phyloP scores from a whole-genome alignment of 148 eudicot genomes.

The Cornus florida region DNA sequence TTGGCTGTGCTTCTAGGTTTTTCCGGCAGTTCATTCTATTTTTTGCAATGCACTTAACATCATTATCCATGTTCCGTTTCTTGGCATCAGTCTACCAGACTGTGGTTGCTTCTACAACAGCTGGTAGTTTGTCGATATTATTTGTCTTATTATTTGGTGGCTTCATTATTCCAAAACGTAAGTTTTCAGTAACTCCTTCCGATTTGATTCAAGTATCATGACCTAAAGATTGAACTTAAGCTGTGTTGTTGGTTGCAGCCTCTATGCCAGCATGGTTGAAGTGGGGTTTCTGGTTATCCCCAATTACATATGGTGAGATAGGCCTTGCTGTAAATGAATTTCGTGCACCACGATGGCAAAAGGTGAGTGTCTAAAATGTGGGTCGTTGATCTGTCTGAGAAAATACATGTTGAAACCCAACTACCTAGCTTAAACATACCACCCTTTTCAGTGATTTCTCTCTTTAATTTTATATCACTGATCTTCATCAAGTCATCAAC shows the following conservation, averaged over 20 bases:
- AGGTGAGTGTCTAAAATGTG: conserved; percentile 29
- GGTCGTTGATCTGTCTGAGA: neutral
- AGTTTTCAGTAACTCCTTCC: conserved; percentile 17
- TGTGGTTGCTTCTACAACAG: conserved; percentile 41
- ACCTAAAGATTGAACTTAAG: neutral
- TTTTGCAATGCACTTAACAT: conserved; percentile 53
- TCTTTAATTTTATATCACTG: too few relatives aligned
- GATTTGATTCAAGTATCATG: neutral
- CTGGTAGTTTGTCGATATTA: conserved; percentile 40
- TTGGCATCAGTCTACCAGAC: conserved; percentile 61
- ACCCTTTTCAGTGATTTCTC: too few relatives aligned
- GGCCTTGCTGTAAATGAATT: conserved; percentile 83
- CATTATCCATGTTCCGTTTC: conserved; percentile 68
- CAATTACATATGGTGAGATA: conserved; percentile 72
- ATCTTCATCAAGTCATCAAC: too few relatives aligned
- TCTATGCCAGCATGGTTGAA: conserved; percentile 80
- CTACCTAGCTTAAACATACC: too few relatives aligned
- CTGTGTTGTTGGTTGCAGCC: conserved; percentile 42
- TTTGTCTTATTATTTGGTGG: conserved; percentile 58
- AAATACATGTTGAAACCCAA: neutral
- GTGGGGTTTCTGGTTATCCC: conserved; percentile 84
- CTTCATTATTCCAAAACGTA: conserved; percentile 69
- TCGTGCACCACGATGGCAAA: conserved; percentile 78
- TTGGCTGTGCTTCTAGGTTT: conserved; percentile 42
- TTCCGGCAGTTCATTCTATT: conserved; percentile 58